Conservation (phyloP, 1,139 yeast genomes). For the Pneumocystis oryctolagi region DNA sequence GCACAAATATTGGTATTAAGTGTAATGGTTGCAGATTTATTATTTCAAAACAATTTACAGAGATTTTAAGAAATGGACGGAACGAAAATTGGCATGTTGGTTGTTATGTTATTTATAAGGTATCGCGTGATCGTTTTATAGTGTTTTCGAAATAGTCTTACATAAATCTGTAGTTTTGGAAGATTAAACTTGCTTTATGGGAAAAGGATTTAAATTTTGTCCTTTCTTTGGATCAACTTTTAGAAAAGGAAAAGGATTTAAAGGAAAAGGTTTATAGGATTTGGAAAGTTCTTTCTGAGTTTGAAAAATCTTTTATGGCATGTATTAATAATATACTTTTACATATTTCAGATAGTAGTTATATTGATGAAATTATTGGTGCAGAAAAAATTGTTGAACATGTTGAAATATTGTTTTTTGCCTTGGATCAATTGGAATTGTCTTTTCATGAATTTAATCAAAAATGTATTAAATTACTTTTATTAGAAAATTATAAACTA, state of each 20-base stretch:
- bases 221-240: conserved; percentile 39
- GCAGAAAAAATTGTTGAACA: conserved; percentile 62
- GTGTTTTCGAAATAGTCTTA: conserved; percentile 4
- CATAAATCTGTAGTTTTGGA: conserved; percentile 46
- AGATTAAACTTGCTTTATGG: conserved; percentile 48
- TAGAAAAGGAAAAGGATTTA: conserved; percentile 47
- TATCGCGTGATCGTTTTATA: background rate
- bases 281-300: conserved; percentile 79
- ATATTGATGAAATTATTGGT: conserved; percentile 51
- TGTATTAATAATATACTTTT: conserved; percentile 87
- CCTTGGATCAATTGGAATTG: conserved; percentile 39
- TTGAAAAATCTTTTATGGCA: conserved; percentile 85
- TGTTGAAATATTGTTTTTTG: conserved; percentile 61
- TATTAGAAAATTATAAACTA: background rate
- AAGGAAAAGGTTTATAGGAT: conserved; percentile 59
- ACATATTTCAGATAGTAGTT: conserved; percentile 64
- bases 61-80: conserved; percentile 80
- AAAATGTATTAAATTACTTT: background rate
- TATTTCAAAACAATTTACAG: conserved; percentile 86
- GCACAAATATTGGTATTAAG: conserved; percentile 66
- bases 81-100: conserved; percentile 99
- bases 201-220: conserved; percentile 20
- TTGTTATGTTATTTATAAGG: conserved; percentile 87
- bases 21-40: conserved; percentile 92
- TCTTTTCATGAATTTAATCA: background rate